Percentiles rank a stretch among this genome's conserved stretches.
Evolutionary conservation across 768 basidiomycete genomes (phyloP).

Genomic region (Dentipellis sp.): DNA sequence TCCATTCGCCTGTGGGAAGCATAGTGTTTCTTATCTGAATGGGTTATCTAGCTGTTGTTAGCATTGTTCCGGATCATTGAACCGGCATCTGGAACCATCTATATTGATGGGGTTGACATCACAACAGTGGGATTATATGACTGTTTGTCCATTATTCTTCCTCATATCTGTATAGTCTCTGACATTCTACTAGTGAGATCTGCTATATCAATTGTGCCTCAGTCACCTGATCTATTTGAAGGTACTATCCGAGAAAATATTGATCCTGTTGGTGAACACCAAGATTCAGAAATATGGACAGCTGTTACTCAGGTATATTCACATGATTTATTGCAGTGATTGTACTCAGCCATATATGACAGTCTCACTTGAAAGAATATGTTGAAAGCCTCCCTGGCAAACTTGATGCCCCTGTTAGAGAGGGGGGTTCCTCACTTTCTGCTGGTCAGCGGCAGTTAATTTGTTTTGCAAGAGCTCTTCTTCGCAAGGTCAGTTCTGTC

Average conservation of each 20-base stretch:
- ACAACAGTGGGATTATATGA: constrained; percentile 69
- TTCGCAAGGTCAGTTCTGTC: constrained; percentile 48
- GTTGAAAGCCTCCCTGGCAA: constrained; percentile 55
- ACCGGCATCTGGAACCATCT: constrained; percentile 53
- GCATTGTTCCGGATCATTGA: constrained; percentile 76
- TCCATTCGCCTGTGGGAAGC: not conserved
- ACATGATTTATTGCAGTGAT: not conserved
- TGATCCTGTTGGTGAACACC: constrained; percentile 69
- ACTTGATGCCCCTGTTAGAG: constrained; percentile 64
- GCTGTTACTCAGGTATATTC: constrained; percentile 56
- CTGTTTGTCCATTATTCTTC: constrained; percentile 36
- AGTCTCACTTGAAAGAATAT: constrained; percentile 64
- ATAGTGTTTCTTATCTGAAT: not conserved
- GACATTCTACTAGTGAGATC: constrained; percentile 48
- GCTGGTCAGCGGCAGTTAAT: constrained; percentile 82
- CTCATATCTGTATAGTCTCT: not conserved
- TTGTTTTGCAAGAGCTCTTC: constrained; percentile 79
- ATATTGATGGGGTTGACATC: constrained; percentile 71
- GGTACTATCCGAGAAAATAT: constrained; percentile 80
- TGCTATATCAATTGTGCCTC: constrained; percentile 53
- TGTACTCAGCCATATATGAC: not conserved
- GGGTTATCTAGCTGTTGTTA: constrained; percentile 39
- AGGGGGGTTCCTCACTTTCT: constrained; percentile 76
- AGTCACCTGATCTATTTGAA: constrained; percentile 37
- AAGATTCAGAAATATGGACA: constrained; percentile 80